A percentile compares a stretch with the other conserved stretches of the same genome.
These are phyloP conservation scores for Gossypium anomalum DNA, from an alignment of 345 rosid genomes.

Conservation along the genomic window DNA sequence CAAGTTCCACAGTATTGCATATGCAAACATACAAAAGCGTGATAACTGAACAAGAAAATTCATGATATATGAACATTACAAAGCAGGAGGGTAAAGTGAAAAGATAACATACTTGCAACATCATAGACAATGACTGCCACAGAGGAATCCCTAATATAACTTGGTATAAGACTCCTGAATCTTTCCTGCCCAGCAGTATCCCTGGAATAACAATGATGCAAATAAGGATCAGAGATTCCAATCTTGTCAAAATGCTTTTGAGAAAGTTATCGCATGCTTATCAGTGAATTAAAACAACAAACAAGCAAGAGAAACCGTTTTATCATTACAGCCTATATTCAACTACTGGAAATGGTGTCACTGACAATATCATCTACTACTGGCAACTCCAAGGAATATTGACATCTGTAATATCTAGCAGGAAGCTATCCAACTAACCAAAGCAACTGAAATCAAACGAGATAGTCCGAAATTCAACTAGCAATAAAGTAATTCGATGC, in stretches of 20 bases:
- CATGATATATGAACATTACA: neutral
- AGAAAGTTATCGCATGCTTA: neutral
- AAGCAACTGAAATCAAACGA: neutral
- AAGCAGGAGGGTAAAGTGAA: constrained; percentile 5
- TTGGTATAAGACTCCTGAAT: constrained; percentile 85
- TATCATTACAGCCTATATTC: neutral
- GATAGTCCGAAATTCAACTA: neutral
- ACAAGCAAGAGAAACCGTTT: neutral
- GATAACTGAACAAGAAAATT: neutral
- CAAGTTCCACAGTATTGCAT: neutral
- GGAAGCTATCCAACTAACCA: neutral
- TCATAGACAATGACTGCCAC: constrained; percentile 87
- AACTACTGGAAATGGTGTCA: neutral
- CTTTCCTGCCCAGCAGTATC: constrained; percentile 92
- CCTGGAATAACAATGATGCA: constrained; percentile 33
- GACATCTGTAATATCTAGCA: neutral
- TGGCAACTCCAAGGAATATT: neutral
- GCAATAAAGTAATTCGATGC: neutral
- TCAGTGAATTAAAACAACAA: neutral
- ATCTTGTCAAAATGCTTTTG: neutral
- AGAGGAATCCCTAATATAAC: constrained; percentile 81
- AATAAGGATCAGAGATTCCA: neutral
- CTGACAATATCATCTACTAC: neutral
- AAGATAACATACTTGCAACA: constrained; percentile 64
- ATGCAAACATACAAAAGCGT: neutral